A percentile compares a stretch with the other conserved stretches of the same genome.
Evolutionary conservation across 108 stramenopile species (phyloP).

Genomic region (Discostella pseudostelligera): DNA sequence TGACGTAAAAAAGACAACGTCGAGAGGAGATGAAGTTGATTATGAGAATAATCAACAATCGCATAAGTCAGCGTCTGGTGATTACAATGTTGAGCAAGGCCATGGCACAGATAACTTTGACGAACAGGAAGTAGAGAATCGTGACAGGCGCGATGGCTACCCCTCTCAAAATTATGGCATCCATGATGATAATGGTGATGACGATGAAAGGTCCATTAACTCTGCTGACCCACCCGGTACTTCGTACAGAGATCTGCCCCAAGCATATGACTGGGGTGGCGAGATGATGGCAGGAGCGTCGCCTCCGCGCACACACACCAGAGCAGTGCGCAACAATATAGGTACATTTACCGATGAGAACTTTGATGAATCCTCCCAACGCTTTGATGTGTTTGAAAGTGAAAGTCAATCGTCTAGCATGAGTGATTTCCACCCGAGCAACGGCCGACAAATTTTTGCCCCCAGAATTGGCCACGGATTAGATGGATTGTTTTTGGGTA

Average conservation of each 20-base stretch:
- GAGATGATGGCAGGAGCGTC: too few species aligned
- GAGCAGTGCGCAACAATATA: too few species aligned
- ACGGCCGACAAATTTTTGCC: background rate
- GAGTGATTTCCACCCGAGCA: background rate
- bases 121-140: background rate
- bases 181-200: constrained; percentile 18
- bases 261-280: too few species aligned
- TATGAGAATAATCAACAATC: background rate
- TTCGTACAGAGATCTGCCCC: constrained; percentile 26
- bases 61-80: background rate
- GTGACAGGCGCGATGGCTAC: constrained; percentile 8
- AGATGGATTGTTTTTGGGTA: background rate
- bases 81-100: background rate
- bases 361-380: constrained; percentile 6
- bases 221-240: constrained; percentile 34
- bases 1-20: background rate
- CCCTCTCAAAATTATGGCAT: background rate
- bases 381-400: constrained; percentile 1
- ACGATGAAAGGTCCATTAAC: constrained; percentile 16
- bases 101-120: background rate
- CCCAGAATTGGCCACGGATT: background rate
- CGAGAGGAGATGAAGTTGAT: background rate
- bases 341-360: too few species aligned
- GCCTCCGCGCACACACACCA: too few species aligned
- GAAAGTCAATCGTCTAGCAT: background rate